Percentiles rank a stretch among this genome's conserved stretches.
These are phyloP conservation scores for Hymenoscyphus scutula DNA, from an alignment of 2,329 filamentous ascomycete genomes.

Conservation along the genomic window DNA sequence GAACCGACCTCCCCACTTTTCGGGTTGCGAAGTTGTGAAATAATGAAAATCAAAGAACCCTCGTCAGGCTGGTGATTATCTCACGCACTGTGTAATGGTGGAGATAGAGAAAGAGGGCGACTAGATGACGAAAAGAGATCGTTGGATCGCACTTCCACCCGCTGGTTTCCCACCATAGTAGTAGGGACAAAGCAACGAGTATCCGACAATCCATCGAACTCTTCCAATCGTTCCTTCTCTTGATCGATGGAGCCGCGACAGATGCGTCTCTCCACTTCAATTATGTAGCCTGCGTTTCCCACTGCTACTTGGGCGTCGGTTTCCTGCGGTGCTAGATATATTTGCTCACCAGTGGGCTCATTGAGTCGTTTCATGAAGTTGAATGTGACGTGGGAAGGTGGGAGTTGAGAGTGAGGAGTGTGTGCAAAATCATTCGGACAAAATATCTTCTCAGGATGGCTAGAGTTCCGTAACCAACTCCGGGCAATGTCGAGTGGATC, in stretches of 20 bases:
- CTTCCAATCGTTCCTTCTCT: not conserved
- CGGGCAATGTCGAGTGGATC: not conserved
- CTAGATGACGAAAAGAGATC: not conserved
- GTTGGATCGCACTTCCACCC: not conserved
- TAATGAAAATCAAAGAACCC: not conserved
- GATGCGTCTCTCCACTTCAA: not conserved
- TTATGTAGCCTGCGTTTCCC: not conserved
- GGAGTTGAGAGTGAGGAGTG: not conserved
- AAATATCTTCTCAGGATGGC: not conserved
- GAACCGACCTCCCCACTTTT: not conserved
- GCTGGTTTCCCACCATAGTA: not conserved
- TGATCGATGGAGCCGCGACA: not conserved
- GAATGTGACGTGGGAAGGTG: not conserved
- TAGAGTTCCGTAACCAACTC: not conserved
- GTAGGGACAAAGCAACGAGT: not conserved
- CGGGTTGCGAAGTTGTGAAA: not conserved
- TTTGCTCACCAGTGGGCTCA: not conserved
- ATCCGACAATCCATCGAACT: not conserved
- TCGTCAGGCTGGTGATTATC: not conserved
- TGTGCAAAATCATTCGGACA: no score
- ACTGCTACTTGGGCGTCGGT: not conserved
- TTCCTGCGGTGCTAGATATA: not conserved
- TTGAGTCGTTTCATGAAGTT: not conserved
- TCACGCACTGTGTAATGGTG: no score
- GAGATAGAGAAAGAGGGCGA: no score